Evolutionary conservation across 1,139 yeast genomes (phyloP).

Genomic region (Meyerozyma guilliermondii): DNA sequence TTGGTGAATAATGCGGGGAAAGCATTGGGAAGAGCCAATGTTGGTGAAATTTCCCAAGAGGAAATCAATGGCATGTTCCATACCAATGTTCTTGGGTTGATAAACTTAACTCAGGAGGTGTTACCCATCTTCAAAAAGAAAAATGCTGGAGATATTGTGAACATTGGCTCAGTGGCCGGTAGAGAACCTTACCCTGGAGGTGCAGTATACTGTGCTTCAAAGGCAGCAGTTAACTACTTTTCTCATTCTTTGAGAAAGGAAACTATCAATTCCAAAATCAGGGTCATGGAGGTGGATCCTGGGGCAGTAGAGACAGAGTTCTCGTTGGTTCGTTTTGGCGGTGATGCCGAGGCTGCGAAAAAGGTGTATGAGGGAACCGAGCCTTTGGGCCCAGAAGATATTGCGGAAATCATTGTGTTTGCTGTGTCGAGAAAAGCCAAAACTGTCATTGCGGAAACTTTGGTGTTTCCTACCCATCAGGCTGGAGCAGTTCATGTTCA

Average conservation of each 20-base stretch:
- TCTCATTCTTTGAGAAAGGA: slow-evolving; percentile 76
- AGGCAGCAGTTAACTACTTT: slow-evolving; percentile 76
- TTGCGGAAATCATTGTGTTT: slow-evolving; percentile 77
- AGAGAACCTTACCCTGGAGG: slow-evolving; percentile 85
- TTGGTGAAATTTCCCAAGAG: slow-evolving; percentile 27
- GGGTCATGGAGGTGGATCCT: slow-evolving; percentile 83
- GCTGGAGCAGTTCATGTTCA: slow-evolving; percentile 62
- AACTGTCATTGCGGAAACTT: slow-evolving; percentile 73
- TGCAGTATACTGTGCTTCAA: slow-evolving; percentile 83
- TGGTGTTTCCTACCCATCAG: slow-evolving; percentile 75
- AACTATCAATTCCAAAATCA: slow-evolving; percentile 61
- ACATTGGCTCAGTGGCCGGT: slow-evolving; percentile 85
- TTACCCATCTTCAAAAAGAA: slow-evolving; percentile 42
- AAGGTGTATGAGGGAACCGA: slow-evolving; percentile 68
- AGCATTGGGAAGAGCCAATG: slow-evolving; percentile 36
- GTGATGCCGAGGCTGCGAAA: slow-evolving; percentile 65
- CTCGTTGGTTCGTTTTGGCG: slow-evolving; percentile 68
- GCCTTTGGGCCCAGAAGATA: slow-evolving; percentile 71
- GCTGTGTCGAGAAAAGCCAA: slow-evolving; percentile 66
- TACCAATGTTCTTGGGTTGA: slow-evolving; percentile 40
- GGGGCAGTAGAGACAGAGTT: slow-evolving; percentile 90
- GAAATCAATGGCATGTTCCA: slow-evolving; percentile 37
- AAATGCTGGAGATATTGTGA: slow-evolving; percentile 71
- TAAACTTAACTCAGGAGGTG: slow-evolving; percentile 35
- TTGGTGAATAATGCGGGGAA: slow-evolving; percentile 41